These are phyloP conservation scores for Backusella westeae DNA, from an alignment of 192 early-diverging fungal species.

Conservation along the genomic window DNA sequence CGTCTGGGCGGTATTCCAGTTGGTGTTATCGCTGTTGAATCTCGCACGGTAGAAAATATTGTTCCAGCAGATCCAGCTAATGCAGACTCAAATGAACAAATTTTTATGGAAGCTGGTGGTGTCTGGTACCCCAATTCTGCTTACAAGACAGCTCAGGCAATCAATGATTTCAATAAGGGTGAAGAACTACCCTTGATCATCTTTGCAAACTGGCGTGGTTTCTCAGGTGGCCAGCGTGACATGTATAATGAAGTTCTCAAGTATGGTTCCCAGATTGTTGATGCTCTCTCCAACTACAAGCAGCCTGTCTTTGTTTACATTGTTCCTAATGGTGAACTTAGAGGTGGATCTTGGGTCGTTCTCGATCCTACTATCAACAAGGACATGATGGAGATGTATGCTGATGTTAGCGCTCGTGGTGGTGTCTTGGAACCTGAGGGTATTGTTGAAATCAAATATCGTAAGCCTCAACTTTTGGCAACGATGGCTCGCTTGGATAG, in stretches of 20 bases:
- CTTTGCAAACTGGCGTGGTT: slow-evolving; percentile 99
- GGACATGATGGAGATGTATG: slow-evolving; percentile 99
- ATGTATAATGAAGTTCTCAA: slow-evolving; percentile 98
- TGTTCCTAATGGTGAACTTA: slow-evolving; percentile 91
- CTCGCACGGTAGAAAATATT: slow-evolving; percentile 87
- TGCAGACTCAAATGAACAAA: slow-evolving; percentile 83
- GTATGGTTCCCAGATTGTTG: slow-evolving; percentile 96
- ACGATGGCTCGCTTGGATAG: slow-evolving; percentile 92
- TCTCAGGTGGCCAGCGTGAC: slow-evolving; percentile 97
- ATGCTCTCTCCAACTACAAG: slow-evolving; percentile 89
- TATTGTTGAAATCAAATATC: slow-evolving; percentile 97
- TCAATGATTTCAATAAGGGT: slow-evolving; percentile 98
- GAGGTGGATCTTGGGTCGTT: slow-evolving; percentile 98
- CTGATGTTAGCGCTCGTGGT: slow-evolving; percentile 83
- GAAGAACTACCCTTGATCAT: slow-evolving; percentile 97
- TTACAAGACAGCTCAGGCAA: slow-evolving; percentile 98
- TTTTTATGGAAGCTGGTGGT: slow-evolving; percentile 88
- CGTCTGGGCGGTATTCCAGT: slow-evolving; percentile 95
- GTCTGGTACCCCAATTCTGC: slow-evolving; percentile 99
- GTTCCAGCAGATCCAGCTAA: slow-evolving; percentile 94
- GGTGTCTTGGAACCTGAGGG: slow-evolving; percentile 97
- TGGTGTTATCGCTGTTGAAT: slow-evolving; percentile 95
- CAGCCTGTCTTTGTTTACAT: slow-evolving; percentile 99
- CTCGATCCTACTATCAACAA: slow-evolving; percentile 95
- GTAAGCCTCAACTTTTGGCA: slow-evolving; percentile 85